Conservation (phyloP, 108 stramenopile genomes). For the Mayamaea pseudoterrestris region DNA sequence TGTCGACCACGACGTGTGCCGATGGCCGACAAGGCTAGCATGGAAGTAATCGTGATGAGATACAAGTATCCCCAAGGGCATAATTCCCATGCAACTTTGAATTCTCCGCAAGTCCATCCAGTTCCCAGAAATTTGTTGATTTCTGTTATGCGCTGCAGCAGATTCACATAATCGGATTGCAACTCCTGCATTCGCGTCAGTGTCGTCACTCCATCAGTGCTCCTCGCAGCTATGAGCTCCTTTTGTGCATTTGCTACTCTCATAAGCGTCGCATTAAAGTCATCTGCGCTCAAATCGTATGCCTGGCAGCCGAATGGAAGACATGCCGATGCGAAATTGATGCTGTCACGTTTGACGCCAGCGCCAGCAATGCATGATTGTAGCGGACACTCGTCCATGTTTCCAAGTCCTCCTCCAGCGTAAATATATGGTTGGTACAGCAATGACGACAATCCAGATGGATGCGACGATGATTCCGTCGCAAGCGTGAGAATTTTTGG, state of each 20-base stretch:
- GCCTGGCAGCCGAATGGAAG: constrained; percentile 30
- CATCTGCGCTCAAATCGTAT: constrained; percentile 18
- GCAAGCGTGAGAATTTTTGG: constrained; percentile 31
- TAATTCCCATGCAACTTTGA: constrained; percentile 18
- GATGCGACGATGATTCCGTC: constrained; percentile 33
- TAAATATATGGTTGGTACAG: constrained; percentile 36
- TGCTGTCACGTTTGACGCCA: constrained; percentile 21
- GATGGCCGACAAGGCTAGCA: too few relatives aligned
- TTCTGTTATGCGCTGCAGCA: constrained; percentile 18
- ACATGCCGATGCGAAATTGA: constrained; percentile 39
- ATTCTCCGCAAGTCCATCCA: constrained; percentile 43
- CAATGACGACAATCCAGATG: constrained; percentile 19
- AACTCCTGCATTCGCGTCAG: not conserved
- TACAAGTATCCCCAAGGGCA: too few relatives aligned
- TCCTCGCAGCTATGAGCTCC: not conserved
- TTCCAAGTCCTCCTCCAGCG: constrained; percentile 40
- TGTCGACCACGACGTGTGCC: too few relatives aligned
- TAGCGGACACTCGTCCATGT: constrained; percentile 32
- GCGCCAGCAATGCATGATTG: constrained; percentile 9
- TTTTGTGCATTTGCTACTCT: not conserved
- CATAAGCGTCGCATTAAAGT: constrained; percentile 17
- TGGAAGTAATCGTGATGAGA: too few relatives aligned
- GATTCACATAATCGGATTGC: constrained; percentile 15
- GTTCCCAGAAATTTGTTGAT: constrained; percentile 29
- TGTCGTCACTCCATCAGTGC: not conserved